Percentiles rank a stretch among this genome's conserved stretches.
Conservation (phyloP, 768 basidiomycete species). For the Russula olivacea region DNA sequence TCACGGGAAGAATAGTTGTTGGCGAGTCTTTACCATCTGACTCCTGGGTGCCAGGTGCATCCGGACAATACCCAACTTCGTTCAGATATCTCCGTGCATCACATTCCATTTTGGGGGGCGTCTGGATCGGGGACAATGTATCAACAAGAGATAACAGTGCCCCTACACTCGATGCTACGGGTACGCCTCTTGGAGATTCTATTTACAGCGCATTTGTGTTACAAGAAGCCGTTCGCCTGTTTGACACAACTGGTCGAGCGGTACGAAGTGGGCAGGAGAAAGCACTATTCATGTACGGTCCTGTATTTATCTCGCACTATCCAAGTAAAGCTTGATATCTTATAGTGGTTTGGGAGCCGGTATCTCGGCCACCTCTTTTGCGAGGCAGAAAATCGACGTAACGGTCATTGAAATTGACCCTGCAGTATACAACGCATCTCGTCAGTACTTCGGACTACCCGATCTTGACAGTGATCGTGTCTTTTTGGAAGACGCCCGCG, state of each 20-base stretch:
- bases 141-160: constrained; percentile 28
- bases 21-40: constrained; percentile 55
- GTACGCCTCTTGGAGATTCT: constrained; percentile 60
- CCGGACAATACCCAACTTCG: constrained; percentile 29
- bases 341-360: constrained; percentile 84
- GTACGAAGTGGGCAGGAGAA: constrained; percentile 39
- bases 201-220: constrained; percentile 81
- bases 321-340: constrained; percentile 10
- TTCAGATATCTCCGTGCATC: constrained; percentile 47
- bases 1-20: constrained; percentile 80
- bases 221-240: constrained; percentile 78
- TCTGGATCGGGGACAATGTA: constrained; percentile 64
- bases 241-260: constrained; percentile 44
- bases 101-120: constrained; percentile 55
- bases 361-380: constrained; percentile 70
- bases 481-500: constrained; percentile 69
- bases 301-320: background rate
- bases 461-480: constrained; percentile 54
- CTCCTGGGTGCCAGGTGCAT: constrained; percentile 4
- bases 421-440: constrained; percentile 79
- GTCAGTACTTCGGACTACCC: constrained; percentile 71
- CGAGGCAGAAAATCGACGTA: constrained; percentile 59
- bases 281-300: constrained; percentile 65
- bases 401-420: constrained; percentile 94
- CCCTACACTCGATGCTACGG: constrained; percentile 46